Evolutionary conservation across 208 protist genomes (phyloP).

Genomic region (Crithidia sp.): DNA sequence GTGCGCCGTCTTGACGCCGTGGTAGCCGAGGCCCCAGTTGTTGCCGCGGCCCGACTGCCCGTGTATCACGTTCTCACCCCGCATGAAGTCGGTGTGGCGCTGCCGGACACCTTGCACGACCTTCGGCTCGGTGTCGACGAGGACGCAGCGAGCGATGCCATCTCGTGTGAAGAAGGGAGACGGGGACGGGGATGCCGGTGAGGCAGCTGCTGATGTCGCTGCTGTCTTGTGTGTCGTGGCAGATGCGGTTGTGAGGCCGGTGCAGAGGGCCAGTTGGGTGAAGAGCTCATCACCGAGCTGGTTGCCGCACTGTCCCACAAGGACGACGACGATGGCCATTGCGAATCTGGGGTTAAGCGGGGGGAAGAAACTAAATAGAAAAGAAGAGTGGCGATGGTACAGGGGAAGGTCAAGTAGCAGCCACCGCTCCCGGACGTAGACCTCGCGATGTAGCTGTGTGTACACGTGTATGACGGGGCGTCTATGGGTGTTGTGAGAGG

Average conservation of each 20-base stretch:
- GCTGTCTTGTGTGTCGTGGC: background rate
- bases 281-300: constrained; percentile 89
- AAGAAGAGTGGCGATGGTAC: background rate
- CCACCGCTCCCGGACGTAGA: no score
- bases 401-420: no score
- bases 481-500: no score
- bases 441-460: no score
- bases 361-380: background rate
- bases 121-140: constrained; percentile 89
- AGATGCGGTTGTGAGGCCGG: background rate
- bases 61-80: constrained; percentile 68
- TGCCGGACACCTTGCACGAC: constrained; percentile 69
- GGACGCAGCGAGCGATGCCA: constrained; percentile 78
- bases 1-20: constrained; percentile 53
- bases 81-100: constrained; percentile 63
- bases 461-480: no score
- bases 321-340: constrained; percentile 81
- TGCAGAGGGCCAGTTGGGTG: constrained; percentile 58
- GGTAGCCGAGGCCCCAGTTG: constrained; percentile 89
- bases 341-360: background rate
- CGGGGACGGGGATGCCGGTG: background rate
- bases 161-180: constrained; percentile 70
- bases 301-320: constrained; percentile 90
- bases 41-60: constrained; percentile 88
- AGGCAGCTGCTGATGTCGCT: background rate